Base-by-base conservation (phyloP, 768 basidiomycete species). In the Gloeostereum incarnatum region DNA sequence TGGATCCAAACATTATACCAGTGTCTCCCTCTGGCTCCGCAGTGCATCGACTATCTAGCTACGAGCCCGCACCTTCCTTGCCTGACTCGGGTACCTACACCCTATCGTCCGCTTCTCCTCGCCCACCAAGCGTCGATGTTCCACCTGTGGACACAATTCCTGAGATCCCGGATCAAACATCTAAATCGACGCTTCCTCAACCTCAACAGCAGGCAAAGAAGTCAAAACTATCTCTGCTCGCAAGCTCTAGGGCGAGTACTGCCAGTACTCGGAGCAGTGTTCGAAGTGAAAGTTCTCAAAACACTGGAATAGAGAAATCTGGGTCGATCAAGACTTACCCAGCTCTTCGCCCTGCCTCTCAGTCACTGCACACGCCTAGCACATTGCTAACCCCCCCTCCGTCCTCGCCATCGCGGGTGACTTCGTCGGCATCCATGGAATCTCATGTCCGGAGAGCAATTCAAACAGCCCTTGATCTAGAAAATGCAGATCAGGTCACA, bases 311-410 rank as follows among this genome's bases (percentile, higher is more conserved):
- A 7, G 57, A 73, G 30, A 62, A 72, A 23, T 60, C 73, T 0
- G 75, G 73, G 3, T 78, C 82, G 18, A 65, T 81, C n/a, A 72
- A 77, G 48, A 86, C 85, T 1, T 87, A 79, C 50, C 79, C 83
- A 17, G 67, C 52, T 13, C 64, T 86, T 43, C 77, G 84, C 13
- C 85, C 83, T n/a, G 68, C 78, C 19, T 53, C 75, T 2, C 66
- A 72, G 35, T 86, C 83, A 11, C 50, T 62, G 17, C 50, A 54
- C 22, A 58, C 62, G 8, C 54, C 60, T 13, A 66, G 59, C 45
- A 59, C 65, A n/a, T 45, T 55, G 23, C 52, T 47, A 1, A 31
- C 11, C 19, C 13, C 25, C 11, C 5, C 18, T 16, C 33, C 42
- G 18, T 22, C 36, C 14, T 31, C 59, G 34, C 48, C 57, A 2